Conservation (phyloP, 2,329 filamentous ascomycete species). For the Dryadomyces quercus-mongolicae region DNA sequence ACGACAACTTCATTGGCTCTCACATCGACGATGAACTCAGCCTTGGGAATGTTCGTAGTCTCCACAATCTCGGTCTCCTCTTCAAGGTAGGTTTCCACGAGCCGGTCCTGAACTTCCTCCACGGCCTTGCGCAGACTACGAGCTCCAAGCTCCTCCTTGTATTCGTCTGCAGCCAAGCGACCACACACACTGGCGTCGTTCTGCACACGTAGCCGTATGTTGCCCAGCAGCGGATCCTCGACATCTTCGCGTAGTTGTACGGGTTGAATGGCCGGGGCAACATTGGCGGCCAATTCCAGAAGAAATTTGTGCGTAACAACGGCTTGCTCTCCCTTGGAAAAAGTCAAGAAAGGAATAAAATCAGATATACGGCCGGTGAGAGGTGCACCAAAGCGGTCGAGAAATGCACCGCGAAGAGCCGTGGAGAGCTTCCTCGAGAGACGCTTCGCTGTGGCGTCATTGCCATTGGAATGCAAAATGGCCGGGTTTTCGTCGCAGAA, state of each 20-base stretch:
- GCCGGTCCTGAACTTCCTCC: background rate
- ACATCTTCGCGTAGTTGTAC: background rate
- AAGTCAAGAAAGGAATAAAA: slow-evolving; percentile 8
- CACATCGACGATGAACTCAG: slow-evolving; percentile 2
- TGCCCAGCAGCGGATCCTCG: background rate
- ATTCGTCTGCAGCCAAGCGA: slow-evolving; percentile 1
- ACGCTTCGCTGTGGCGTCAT: background rate
- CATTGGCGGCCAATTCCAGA: background rate
- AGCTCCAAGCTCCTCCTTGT: slow-evolving; percentile 6
- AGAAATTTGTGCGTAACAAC: slow-evolving; percentile 8
- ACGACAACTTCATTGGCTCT: slow-evolving; percentile 1
- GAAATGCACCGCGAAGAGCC: background rate
- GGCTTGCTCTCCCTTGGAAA: slow-evolving; percentile 7
- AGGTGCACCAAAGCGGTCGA: slow-evolving; percentile 6
- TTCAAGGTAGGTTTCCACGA: slow-evolving; percentile 4
- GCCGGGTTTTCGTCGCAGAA: slow-evolving; percentile 6
- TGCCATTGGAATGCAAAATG: background rate
- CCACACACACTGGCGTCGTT: slow-evolving; percentile 6
- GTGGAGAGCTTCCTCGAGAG: background rate
- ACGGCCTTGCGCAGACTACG: slow-evolving; percentile 8
- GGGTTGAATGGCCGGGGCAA: slow-evolving; percentile 1
- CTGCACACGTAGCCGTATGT: slow-evolving; percentile 1
- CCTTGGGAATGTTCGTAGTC: background rate
- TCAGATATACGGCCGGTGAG: slow-evolving; percentile 8
- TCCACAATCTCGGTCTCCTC: slow-evolving; percentile 1